Base-by-base conservation (phyloP, 164 flowering plant species). In the Berberis thunbergii region DNA sequence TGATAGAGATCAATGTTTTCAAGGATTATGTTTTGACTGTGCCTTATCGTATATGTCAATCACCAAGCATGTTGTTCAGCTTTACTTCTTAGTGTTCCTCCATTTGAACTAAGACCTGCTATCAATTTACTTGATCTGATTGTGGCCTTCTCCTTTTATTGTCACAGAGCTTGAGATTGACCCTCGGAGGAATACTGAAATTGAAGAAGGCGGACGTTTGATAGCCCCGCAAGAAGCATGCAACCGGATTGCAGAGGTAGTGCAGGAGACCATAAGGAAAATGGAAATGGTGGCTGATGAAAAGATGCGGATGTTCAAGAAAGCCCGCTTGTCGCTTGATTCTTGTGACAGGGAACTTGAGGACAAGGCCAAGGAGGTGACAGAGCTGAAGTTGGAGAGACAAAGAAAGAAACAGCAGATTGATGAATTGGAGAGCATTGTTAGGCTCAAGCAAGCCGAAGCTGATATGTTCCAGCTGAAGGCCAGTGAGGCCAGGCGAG, bases 261-360 rank as follows among this genome's bases (percentile, higher is more conserved):
- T 94, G 57, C 90, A 87, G 65, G 99, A 91, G 77, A 92, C 97
- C 11, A 81, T 94, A 62, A 80, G 83, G 63, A 94, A 94, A 69
- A 91, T 94, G 96, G 99, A 91, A 75, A 80, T 83, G 84, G 97
- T 94, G 49, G 96, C 92, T 7, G 93, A 94, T 43, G 99, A 89
- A 77, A 94, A 94, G 78, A 69, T 80, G 85, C 79, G 86, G 56
- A 76, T 85, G 93, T 81, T 77, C 60, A 91, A 91, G 74, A 91
- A 87, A 73, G 97, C 96, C 42, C 87, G 90, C 8, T 45, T 79
- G 42, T 72, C 87, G 62, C 84, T 94, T 3, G 96, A 91, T 59
- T 82, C 83, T 43, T 91, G 97, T 74, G 93, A 94, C 65, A 82
- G 80, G 41, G 99, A 94, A 68, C 85, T 89, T 48, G 94, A 84